Evolutionary conservation across 176 grass and related monocot species (phyloP), one percentile per base, ranked within the genome.

Genomic region (Avena sativa): DNA sequence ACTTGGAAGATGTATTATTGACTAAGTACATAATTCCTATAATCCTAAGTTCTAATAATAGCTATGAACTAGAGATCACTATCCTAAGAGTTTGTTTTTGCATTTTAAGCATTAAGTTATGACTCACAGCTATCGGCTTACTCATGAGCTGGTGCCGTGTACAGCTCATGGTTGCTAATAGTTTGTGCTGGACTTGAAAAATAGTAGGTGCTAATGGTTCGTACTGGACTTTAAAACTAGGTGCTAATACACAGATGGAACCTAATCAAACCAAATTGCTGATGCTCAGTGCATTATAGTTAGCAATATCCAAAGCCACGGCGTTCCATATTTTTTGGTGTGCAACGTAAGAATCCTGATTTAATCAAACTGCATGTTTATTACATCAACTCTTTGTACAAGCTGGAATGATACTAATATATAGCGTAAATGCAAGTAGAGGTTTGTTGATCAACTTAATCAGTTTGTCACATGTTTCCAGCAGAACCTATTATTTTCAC

Each of bases 211-310:
- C 12, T 11, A 48, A 48, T 48, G 2, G 9, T 48, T 48, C 2
- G 46, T 55, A 17, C 52, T 55, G 51, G 14, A 15, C 14, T 51
- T 51, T 0, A 51, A 51, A 14, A 51, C 11, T 51, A 51, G 50
- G 50, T 51, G 50, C 50, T 51, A 66, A 3, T 4, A 64, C 13
- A 15, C 15, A 14, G n/a, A 50, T 19, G 58, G 36, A 23, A 67
- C 11, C 5, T 84, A 69, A 23, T 91, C 77, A 72, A 26, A 82
- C 46, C 43, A 66, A 48, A 81, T 81, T 16, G 6, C 23, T 65
- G 11, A 47, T 8, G 0, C 34, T 40, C n/a, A 6, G 32, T 73
- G 70, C 7, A 53, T 72, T 64, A 79, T 12, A 63, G 13, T 28
- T 89, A 4, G 20, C 44, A 56, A 9, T 34, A 43, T 51, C 32